Evolutionary conservation across 805 yeast species (phyloP).

Genomic region (Nakazawaea wickerhamii): DNA sequence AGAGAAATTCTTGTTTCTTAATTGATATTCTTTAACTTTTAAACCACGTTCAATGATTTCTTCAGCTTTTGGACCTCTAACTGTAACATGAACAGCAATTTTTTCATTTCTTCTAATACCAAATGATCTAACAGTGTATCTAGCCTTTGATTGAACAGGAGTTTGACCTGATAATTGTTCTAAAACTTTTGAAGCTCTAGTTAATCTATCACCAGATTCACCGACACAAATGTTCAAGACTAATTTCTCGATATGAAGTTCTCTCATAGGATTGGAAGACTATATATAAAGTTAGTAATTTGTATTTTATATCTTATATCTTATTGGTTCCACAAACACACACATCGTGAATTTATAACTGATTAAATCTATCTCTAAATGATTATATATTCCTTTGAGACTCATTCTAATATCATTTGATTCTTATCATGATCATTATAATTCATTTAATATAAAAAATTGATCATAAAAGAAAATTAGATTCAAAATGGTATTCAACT

Average conservation of each 20-base stretch:
- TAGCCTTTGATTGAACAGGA: slow-evolving; percentile 99
- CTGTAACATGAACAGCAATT: slow-evolving; percentile 98
- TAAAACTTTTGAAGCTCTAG: slow-evolving; percentile 99
- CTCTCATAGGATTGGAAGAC: slow-evolving; percentile 95
- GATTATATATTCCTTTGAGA: no score
- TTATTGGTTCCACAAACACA: background rate
- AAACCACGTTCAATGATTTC: slow-evolving; percentile 99
- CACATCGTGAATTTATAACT: background rate
- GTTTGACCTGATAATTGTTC: slow-evolving; percentile 99
- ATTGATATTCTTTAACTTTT: slow-evolving; percentile 99
- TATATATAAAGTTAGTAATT: slow-evolving; percentile 9
- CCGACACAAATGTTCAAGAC: slow-evolving; percentile 99
- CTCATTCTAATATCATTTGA: no score
- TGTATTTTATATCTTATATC: background rate
- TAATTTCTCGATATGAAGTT: slow-evolving; percentile 97
- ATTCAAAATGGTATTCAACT: slow-evolving; percentile 14
- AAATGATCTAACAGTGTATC: slow-evolving; percentile 99
- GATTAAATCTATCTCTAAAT: no score
- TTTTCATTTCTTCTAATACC: slow-evolving; percentile 99
- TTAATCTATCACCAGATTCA: slow-evolving; percentile 99
- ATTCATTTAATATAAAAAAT: background rate
- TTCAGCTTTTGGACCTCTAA: slow-evolving; percentile 99
- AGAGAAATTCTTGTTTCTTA: slow-evolving; percentile 90
- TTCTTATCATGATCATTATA: no score
- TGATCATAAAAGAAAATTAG: slow-evolving; percentile 1